Conservation (phyloP, 305 asterid species). For the Fraxinus ornus region DNA sequence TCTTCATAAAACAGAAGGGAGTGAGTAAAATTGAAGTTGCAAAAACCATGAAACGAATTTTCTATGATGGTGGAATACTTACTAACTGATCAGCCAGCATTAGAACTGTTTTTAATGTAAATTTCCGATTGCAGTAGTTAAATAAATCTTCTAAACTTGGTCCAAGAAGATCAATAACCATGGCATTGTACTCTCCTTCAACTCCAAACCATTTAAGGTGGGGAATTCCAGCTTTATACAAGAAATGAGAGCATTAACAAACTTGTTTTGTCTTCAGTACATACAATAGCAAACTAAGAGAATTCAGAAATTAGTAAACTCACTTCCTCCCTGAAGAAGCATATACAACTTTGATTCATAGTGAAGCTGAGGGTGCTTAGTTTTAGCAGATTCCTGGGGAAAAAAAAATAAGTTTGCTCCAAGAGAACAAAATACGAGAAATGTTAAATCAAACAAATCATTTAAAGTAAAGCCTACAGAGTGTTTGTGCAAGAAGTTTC, state of each 20-base stretch:
- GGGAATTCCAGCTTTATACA: conserved; percentile 67
- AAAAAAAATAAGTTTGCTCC: not conserved
- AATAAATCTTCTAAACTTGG: conserved; percentile 84
- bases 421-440: conserved; percentile 7
- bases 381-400: conserved; percentile 66
- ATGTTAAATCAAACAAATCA: not conserved
- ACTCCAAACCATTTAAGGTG: conserved; percentile 82
- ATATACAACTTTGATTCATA: conserved; percentile 76
- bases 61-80: conserved; percentile 27
- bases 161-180: conserved; percentile 86
- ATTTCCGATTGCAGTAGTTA: conserved; percentile 72
- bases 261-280: not conserved
- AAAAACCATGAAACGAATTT: not conserved
- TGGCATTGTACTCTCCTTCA: conserved; percentile 79
- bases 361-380: conserved; percentile 86
- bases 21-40: conserved; percentile 13
- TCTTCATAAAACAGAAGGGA: conserved; percentile 34
- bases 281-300: not conserved
- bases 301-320: conserved; percentile 26
- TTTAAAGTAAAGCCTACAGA: not conserved
- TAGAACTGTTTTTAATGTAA: conserved; percentile 72
- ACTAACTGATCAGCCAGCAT: conserved; percentile 89
- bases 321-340: conserved; percentile 93
- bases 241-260: conserved; percentile 16
- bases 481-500: not conserved